These are phyloP conservation scores for Cercophora sp. DNA, from an alignment of 495 filamentous ascomycete species.

Conservation along the genomic window DNA sequence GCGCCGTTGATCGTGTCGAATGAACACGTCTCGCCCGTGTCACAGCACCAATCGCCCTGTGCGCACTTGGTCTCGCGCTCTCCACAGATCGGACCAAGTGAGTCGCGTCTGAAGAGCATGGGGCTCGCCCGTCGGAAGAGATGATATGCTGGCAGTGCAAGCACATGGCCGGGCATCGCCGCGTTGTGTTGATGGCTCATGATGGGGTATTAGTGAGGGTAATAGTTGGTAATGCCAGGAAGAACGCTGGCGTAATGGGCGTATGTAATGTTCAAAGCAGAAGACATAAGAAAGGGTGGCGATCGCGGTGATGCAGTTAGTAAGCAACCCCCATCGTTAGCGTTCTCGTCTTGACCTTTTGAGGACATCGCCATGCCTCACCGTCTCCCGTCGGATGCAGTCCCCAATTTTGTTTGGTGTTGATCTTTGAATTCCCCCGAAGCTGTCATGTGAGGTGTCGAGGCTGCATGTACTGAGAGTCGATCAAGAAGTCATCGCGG, in stretches of 20 bases:
- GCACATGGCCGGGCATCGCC: neutral
- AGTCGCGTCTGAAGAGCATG: neutral
- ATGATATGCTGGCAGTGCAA: neutral
- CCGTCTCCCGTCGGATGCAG: neutral
- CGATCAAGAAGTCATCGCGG: neutral
- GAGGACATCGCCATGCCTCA: neutral
- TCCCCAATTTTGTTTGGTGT: neutral
- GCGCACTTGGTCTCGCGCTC: slow-evolving; percentile 8
- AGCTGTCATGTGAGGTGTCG: neutral
- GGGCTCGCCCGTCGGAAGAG: neutral
- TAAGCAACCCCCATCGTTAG: neutral
- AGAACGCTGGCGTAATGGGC: neutral
- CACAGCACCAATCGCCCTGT: slow-evolving; percentile 10
- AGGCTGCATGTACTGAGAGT: neutral
- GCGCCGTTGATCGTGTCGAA: slow-evolving; percentile 3
- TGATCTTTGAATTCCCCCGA: neutral
- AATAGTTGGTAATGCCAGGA: neutral
- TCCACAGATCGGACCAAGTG: slow-evolving; percentile 1
- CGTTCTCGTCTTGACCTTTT: neutral
- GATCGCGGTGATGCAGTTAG: neutral
- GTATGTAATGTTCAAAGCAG: neutral
- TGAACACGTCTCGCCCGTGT: slow-evolving; percentile 5
- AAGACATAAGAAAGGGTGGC: slow-evolving; percentile 3
- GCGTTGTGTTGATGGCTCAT: neutral
- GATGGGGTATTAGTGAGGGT: neutral